Conservation (phyloP, 306 rosid genomes). For the Luffa aegyptiaca region DNA sequence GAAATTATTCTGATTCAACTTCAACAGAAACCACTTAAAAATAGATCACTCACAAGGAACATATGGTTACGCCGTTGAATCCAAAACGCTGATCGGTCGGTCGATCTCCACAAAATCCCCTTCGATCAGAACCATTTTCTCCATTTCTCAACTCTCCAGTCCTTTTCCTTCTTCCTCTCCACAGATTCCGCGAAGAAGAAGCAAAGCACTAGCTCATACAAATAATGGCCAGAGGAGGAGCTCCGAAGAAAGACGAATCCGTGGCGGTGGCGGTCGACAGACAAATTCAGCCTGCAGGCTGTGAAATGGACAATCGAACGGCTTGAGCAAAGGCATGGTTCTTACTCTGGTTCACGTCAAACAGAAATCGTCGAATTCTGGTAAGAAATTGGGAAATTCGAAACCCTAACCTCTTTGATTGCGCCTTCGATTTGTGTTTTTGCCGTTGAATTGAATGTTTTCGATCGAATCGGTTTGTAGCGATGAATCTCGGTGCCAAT, state of each 20-base stretch:
- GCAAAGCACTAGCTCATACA: no score
- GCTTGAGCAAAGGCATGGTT: conserved; percentile 52
- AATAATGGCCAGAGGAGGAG: conserved; percentile 28
- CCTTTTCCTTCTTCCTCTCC: no score
- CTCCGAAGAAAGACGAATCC: conserved; percentile 30
- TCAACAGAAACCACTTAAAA: no score
- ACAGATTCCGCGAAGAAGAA: neutral
- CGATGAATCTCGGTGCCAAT: conserved; percentile 20
- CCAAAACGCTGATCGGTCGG: no score
- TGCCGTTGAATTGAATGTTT: neutral
- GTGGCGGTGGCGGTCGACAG: conserved; percentile 80
- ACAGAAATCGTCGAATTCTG: conserved; percentile 22
- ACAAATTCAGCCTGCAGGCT: conserved; percentile 65
- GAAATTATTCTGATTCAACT: no score
- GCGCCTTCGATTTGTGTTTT: no score
- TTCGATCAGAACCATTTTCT: no score
- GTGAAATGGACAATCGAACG: conserved; percentile 76
- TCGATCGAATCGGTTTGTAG: conserved; percentile 26
- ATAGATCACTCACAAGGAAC: no score
- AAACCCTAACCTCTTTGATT: neutral
- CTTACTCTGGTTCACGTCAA: conserved; percentile 56
- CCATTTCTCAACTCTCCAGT: no score
- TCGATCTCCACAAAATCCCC: no score
- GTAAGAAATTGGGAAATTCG: conserved; percentile 13
- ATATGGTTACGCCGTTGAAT: no score